Evolutionary conservation across 768 basidiomycete species (phyloP).

Genomic region (Trametes gibbosa): DNA sequence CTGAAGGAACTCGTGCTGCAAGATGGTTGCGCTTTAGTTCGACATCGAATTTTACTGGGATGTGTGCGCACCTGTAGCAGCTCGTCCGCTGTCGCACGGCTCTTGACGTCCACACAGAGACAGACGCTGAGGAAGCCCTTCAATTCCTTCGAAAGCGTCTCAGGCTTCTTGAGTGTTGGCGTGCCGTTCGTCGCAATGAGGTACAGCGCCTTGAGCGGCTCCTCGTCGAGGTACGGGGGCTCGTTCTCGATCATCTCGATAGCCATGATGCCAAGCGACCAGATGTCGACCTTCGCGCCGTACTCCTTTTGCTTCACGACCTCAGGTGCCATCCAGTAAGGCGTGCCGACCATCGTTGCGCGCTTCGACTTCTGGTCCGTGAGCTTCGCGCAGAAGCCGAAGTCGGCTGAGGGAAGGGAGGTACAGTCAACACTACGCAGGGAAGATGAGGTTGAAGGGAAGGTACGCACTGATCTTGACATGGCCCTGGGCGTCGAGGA

Average conservation of each 20-base stretch:
- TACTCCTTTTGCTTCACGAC: slow-evolving; percentile 98
- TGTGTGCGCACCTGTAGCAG: slow-evolving; percentile 64
- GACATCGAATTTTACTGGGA: slow-evolving; percentile 9
- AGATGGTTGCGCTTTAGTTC: background rate
- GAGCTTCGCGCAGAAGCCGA: slow-evolving; percentile 94
- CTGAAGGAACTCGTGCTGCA: slow-evolving; percentile 89
- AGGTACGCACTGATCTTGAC: slow-evolving; percentile 91
- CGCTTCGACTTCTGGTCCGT: slow-evolving; percentile 97
- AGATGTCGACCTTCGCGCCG: slow-evolving; percentile 94
- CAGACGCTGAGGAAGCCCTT: slow-evolving; percentile 98
- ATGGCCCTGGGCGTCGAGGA: slow-evolving; percentile 86
- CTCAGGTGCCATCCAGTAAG: slow-evolving; percentile 99
- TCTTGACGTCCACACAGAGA: slow-evolving; percentile 93
- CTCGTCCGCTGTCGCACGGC: slow-evolving; percentile 87
- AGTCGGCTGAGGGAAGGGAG: slow-evolving; percentile 63
- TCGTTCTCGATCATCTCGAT: slow-evolving; percentile 99
- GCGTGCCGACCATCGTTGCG: slow-evolving; percentile 97
- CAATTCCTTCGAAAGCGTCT: slow-evolving; percentile 85
- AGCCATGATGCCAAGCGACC: slow-evolving; percentile 97
- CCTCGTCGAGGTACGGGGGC: slow-evolving; percentile 93
- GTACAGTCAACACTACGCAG: background rate
- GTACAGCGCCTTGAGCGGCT: slow-evolving; percentile 91
- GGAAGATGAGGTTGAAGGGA: background rate
- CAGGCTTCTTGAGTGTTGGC: slow-evolving; percentile 95
- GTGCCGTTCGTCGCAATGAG: slow-evolving; percentile 98